phyloP scores from a whole-genome alignment of 768 basidiomycete genomes.

The Mycena crocata region DNA sequence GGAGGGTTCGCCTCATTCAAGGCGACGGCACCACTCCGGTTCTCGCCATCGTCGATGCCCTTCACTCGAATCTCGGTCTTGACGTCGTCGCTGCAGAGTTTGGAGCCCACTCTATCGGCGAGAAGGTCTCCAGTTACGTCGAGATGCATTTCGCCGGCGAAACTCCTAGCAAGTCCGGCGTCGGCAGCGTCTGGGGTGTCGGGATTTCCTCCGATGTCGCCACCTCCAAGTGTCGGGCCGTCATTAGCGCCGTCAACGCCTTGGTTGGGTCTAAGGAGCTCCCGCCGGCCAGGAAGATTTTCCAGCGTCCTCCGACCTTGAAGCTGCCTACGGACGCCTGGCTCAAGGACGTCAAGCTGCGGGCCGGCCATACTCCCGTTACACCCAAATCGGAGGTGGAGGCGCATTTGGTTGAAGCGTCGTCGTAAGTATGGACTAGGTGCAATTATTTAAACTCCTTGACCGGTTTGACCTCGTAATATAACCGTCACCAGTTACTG shows the following conservation, averaged over 20 bases:
- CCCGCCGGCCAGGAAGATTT: slow-evolving; percentile 48
- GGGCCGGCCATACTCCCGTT: slow-evolving; percentile 8
- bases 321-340: not conserved
- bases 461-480: not conserved
- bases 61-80: slow-evolving; percentile 71
- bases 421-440: not conserved
- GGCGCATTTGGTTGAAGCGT: slow-evolving; percentile 8
- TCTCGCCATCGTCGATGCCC: slow-evolving; percentile 81
- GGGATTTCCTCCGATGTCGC: slow-evolving; percentile 81
- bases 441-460: no score
- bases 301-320: slow-evolving; percentile 9
- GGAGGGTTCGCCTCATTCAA: slow-evolving; percentile 68
- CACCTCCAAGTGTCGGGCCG: slow-evolving; percentile 77
- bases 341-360: slow-evolving; percentile 10
- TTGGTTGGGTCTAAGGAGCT: slow-evolving; percentile 65
- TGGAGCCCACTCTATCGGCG: slow-evolving; percentile 74
- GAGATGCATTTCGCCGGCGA: slow-evolving; percentile 70
- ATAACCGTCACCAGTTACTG: no score
- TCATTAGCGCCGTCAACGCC: slow-evolving; percentile 78
- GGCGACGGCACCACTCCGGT: slow-evolving; percentile 87
- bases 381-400: slow-evolving; percentile 1
- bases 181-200: slow-evolving; percentile 71
- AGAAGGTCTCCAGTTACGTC: slow-evolving; percentile 81
- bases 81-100: slow-evolving; percentile 78
- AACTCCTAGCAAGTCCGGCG: slow-evolving; percentile 64